Percentiles rank a stretch among this genome's conserved stretches.
phyloP scores from a whole-genome alignment of 257 asterid species.

The Ligustrum vulgare region DNA sequence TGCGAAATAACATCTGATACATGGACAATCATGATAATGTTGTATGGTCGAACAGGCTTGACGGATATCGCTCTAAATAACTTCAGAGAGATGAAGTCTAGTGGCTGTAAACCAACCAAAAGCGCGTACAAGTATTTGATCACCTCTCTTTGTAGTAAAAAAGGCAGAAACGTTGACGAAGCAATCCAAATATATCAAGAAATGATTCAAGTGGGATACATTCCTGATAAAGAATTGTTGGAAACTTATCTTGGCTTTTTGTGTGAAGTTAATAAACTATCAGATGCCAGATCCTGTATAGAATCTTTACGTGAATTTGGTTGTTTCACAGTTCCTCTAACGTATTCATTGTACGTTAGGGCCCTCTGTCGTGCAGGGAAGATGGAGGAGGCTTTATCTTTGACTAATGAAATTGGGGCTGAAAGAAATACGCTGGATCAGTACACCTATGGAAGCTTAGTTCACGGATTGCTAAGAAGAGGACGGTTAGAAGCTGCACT shows the following conservation, averaged over 20 bases:
- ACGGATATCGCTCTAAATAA: slow-evolving; percentile 62
- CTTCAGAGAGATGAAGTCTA: slow-evolving; percentile 71
- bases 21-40: slow-evolving; percentile 90
- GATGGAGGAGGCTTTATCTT: slow-evolving; percentile 61
- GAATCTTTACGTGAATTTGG: slow-evolving; percentile 53
- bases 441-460: slow-evolving; percentile 73
- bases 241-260: slow-evolving; percentile 66
- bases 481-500: slow-evolving; percentile 66
- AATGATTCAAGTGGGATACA: slow-evolving; percentile 46
- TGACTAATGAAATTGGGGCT: slow-evolving; percentile 49
- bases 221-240: slow-evolving; percentile 66
- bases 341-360: slow-evolving; percentile 63
- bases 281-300: slow-evolving; percentile 59
- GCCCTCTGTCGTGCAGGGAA: slow-evolving; percentile 79
- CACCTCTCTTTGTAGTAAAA: slow-evolving; percentile 62
- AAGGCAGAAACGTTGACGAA: slow-evolving; percentile 73
- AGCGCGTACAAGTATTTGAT: slow-evolving; percentile 59
- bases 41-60: slow-evolving; percentile 78
- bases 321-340: slow-evolving; percentile 51
- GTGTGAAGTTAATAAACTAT: slow-evolving; percentile 57
- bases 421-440: slow-evolving; percentile 49
- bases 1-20: slow-evolving; percentile 63
- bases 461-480: slow-evolving; percentile 57
- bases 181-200: slow-evolving; percentile 61
- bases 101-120: slow-evolving; percentile 52